These are phyloP conservation scores for Trametes pubescens DNA, from an alignment of 1,284 basidiomycete species.

Conservation along the genomic window DNA sequence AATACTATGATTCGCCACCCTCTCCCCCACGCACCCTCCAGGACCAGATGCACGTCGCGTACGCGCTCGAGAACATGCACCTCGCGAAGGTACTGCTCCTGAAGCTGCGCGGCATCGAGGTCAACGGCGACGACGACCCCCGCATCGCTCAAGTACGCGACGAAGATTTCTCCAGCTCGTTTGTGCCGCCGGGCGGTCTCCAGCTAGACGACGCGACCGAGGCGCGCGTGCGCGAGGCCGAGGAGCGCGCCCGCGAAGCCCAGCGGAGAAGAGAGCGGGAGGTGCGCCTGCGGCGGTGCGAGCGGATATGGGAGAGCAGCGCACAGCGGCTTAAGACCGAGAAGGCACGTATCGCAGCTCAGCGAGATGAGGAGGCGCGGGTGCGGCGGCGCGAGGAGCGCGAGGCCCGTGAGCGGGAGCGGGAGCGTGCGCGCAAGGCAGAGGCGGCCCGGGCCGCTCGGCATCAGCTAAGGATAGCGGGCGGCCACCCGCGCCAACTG, in stretches of 20 bases:
- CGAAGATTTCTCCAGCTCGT: conserved; percentile 70
- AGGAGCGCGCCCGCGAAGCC: conserved; percentile 48
- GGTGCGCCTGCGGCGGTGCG: conserved; percentile 54
- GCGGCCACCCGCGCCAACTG: conserved; percentile 37
- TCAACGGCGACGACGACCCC: conserved; percentile 64
- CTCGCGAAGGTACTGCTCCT: conserved; percentile 69
- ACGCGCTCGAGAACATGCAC: conserved; percentile 70
- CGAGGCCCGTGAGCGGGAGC: conserved; percentile 42
- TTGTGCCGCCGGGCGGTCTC: conserved; percentile 63
- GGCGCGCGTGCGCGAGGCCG: conserved; percentile 42
- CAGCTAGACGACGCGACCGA: conserved; percentile 52
- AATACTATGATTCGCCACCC: conserved; percentile 53
- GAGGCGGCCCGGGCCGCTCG: conserved; percentile 43
- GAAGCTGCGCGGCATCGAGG: conserved; percentile 65
- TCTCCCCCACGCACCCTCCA: conserved; percentile 60
- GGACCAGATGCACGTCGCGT: conserved; percentile 71
- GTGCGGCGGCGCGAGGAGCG: conserved; percentile 40
- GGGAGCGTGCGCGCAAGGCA: conserved; percentile 42
- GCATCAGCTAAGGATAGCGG: conserved; percentile 35
- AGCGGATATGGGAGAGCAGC: conserved; percentile 61
- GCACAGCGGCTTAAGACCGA: conserved; percentile 53
- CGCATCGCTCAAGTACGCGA: conserved; percentile 68
- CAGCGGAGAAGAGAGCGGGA: conserved; percentile 48
- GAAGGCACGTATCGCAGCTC: conserved; percentile 46
- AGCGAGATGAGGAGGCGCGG: conserved; percentile 48